Evolutionary conservation across 2,329 filamentous ascomycete genomes (phyloP), one percentile per base, ranked within the genome.

Genomic region (Diaporthe longicolla): DNA sequence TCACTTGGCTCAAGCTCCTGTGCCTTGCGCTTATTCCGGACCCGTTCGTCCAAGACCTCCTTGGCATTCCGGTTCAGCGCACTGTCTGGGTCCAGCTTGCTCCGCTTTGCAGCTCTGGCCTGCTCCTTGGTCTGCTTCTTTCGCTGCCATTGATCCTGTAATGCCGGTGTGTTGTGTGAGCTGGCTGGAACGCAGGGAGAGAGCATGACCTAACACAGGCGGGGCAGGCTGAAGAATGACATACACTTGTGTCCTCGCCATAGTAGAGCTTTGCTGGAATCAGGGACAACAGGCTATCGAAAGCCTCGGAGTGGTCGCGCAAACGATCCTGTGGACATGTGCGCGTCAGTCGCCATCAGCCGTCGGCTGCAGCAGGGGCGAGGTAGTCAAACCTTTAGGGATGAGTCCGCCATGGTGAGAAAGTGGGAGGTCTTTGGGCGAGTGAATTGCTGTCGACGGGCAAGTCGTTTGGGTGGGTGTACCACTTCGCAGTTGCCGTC

Each of bases 51-150:
- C 91, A 97, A 93, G 76, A 98, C 91, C 83, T 98, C 95, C 82
- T 97, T 96, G 75, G 95, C 96, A 77, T 92, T 97, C 77, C 86
- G 87, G 87, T 97, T 97, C 77, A 89, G 82, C 76, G 93, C 92
- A 80, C 95, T 95, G 77, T 96, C 94, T 35, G 97, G 95, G 80
- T 98, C 94, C 54, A 98, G 89, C 85, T 98, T 98, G 75, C 93
- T 94, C 81, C 93, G 90, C 85, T 95, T 95, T 72, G 95, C 94
- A 78, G 93, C 92, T 76, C 91, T 91, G 74, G 94, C 94, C 83
- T 98, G 90, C 83, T 95, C 93, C 82, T 97, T 98, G 68, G 95
- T 96, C 85, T 98, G 95, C 87, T 98, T 98, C 85, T 97, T 97
- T 81, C 93, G 93, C 82, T 92, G 92, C 95, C 95, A 97, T 92